These are phyloP conservation scores for Mytilinidion resinicola DNA, from an alignment of 495 filamentous ascomycete genomes.

Conservation along the genomic window DNA sequence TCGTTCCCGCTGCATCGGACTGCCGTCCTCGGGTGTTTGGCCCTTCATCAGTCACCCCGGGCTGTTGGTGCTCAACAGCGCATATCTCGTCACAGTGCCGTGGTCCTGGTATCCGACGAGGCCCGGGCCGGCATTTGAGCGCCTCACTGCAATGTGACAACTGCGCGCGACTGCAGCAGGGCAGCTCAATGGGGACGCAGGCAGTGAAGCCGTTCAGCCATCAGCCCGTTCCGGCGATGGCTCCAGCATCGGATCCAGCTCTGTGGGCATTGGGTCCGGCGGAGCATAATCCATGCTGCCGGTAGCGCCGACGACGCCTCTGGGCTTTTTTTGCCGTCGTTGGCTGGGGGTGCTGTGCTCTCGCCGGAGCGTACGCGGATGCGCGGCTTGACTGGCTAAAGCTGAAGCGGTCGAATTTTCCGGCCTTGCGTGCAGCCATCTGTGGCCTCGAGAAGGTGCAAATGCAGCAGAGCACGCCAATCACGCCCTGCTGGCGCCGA, in stretches of 20 bases:
- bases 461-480: not conserved
- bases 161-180: too few relatives aligned
- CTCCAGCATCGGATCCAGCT: not conserved
- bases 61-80: too few relatives aligned
- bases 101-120: too few relatives aligned
- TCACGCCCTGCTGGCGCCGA: not conserved
- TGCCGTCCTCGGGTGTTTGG: too few relatives aligned
- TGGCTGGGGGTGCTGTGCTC: not conserved
- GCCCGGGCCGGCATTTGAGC: too few relatives aligned
- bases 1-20: too few relatives aligned
- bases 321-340: not conserved
- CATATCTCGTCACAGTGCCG: too few relatives aligned
- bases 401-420: not conserved
- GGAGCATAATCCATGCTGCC: slow-evolving; percentile 4
- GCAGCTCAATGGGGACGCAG: too few relatives aligned
- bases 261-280: slow-evolving; percentile 2
- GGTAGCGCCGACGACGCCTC: slow-evolving; percentile 5
- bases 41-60: too few relatives aligned
- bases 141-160: too few relatives aligned
- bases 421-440: not conserved
- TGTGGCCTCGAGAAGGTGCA: too few relatives aligned
- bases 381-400: not conserved
- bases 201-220: too few relatives aligned
- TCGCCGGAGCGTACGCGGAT: not conserved
- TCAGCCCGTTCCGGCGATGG: not conserved